Percentiles rank a stretch among this genome's conserved stretches.
Conservation (phyloP, 2,329 filamentous ascomycete genomes). For the Trichoderma atrobrunneum region DNA sequence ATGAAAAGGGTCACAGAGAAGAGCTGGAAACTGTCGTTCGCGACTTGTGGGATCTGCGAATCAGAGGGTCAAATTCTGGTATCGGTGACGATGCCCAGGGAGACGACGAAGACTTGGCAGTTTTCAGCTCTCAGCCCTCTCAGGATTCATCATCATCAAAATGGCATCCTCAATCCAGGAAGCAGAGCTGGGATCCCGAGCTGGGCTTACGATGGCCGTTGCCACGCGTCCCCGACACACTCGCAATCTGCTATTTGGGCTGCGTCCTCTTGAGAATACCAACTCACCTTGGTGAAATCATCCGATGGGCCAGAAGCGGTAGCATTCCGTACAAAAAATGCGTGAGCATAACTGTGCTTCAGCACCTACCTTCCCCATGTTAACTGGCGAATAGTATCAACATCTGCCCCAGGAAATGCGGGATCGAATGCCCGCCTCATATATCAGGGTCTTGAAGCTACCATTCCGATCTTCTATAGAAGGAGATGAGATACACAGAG, state of each 20-base stretch:
- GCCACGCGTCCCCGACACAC: slow-evolving; percentile 70
- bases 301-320: slow-evolving; percentile 63
- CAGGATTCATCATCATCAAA: slow-evolving; percentile 25
- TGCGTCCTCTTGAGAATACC: slow-evolving; percentile 73
- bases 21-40: slow-evolving; percentile 77
- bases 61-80: slow-evolving; percentile 43
- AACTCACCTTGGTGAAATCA: slow-evolving; percentile 70
- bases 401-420: slow-evolving; percentile 63
- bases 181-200: slow-evolving; percentile 45
- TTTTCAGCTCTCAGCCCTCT: slow-evolving; percentile 41
- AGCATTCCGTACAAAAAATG: slow-evolving; percentile 71
- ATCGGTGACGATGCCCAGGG: slow-evolving; percentile 18
- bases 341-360: slow-evolving; percentile 40
- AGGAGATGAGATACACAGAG: slow-evolving; percentile 60
- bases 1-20: slow-evolving; percentile 60
- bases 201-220: slow-evolving; percentile 49
- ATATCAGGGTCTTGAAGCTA: slow-evolving; percentile 58
- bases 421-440: slow-evolving; percentile 60
- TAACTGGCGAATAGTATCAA: slow-evolving; percentile 42
- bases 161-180: slow-evolving; percentile 33
- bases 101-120: slow-evolving; percentile 31
- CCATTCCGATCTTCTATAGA: slow-evolving; percentile 41
- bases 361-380: neutral
- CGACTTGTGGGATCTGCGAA: slow-evolving; percentile 80
- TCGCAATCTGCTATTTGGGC: slow-evolving; percentile 78